A percentile compares a stretch with the other conserved stretches of the same genome.
phyloP scores from a whole-genome alignment of 2,329 filamentous ascomycete genomes.

The Diaporthe citri region DNA sequence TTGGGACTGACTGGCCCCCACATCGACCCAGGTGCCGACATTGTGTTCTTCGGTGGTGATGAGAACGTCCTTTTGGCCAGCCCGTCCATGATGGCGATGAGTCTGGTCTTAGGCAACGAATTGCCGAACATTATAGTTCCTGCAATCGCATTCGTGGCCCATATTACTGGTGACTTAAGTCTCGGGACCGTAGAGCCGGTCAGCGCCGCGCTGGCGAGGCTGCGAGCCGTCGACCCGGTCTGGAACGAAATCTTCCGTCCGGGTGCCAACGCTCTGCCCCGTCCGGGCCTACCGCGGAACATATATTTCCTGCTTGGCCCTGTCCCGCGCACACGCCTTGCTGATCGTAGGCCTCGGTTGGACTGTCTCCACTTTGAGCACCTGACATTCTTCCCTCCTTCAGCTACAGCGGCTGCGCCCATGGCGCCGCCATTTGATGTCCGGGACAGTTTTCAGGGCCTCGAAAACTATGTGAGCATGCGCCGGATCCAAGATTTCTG shows the following conservation, averaged over 20 bases:
- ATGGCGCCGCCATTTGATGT: too few species aligned
- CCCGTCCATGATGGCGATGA: background rate
- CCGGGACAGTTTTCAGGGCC: too few species aligned
- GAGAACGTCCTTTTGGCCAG: too few species aligned
- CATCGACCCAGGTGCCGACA: background rate
- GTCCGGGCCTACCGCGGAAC: background rate
- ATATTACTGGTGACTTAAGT: rapidly evolving
- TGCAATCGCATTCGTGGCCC: background rate
- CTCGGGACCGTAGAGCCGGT: background rate
- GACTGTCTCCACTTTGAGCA: background rate
- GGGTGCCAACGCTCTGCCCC: background rate
- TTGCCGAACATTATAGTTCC: background rate
- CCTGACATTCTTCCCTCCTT: background rate
- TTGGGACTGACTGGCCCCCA: background rate
- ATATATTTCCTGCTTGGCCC: background rate
- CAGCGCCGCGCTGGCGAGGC: background rate
- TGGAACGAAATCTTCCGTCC: background rate
- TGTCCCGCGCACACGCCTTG: background rate
- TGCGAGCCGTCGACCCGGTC: background rate
- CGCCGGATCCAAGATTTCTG: too few species aligned
- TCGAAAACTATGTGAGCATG: too few species aligned
- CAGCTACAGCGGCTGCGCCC: too few species aligned
- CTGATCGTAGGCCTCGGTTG: background rate
- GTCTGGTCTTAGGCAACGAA: background rate
- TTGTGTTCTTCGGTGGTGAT: background rate